Conservation (phyloP, 2,329 filamentous ascomycete species). For the Ceratocystis ficicola region DNA sequence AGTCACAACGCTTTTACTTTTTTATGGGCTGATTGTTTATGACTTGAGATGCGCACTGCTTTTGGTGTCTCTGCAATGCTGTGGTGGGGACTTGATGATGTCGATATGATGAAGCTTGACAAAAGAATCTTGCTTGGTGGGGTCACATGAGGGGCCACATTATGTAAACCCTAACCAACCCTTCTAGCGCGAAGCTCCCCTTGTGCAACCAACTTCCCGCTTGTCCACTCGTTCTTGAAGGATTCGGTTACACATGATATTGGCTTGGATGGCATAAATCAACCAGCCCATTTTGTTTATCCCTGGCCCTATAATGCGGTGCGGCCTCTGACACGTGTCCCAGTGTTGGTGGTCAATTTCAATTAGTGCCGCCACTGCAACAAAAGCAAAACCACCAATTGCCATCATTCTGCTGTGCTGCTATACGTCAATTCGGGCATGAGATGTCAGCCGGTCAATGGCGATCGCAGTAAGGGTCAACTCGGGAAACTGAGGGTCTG, state of each 20-base stretch:
- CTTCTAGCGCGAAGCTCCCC: neutral
- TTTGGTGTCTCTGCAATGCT: neutral
- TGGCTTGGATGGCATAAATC: conserved; percentile 4
- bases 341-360: neutral
- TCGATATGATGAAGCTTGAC: neutral
- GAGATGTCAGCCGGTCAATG: too few relatives aligned
- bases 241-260: conserved; percentile 8
- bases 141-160: conserved; percentile 16
- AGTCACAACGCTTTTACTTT: neutral
- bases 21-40: neutral
- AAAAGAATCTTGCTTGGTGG: conserved; percentile 3
- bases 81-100: conserved; percentile 14
- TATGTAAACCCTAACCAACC: neutral
- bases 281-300: neutral
- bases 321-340: conserved; percentile 8
- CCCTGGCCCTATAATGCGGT: neutral
- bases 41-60: neutral
- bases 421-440: neutral
- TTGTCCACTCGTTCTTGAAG: neutral
- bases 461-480: neutral
- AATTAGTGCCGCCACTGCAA: neutral
- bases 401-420: neutral
- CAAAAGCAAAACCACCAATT: neutral
- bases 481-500: neutral
- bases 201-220: neutral